These are phyloP conservation scores for Mycena albidolilacea DNA, from an alignment of 768 basidiomycete genomes.

Conservation along the genomic window DNA sequence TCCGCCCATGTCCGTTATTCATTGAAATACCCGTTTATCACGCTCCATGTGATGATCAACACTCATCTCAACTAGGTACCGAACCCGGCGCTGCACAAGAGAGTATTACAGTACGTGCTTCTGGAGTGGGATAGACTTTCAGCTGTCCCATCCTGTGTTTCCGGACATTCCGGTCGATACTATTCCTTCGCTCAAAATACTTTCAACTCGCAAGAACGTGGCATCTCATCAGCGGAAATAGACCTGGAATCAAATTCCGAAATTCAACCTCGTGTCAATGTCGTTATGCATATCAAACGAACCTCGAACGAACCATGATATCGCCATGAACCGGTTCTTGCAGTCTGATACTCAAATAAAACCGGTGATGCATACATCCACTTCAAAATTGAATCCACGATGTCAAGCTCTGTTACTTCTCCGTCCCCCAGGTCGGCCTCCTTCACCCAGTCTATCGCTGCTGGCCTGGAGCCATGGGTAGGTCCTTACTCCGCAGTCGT, in stretches of 20 bases:
- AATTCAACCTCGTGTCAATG: constrained; percentile 1
- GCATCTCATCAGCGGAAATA: too few species aligned
- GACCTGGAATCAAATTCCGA: constrained; percentile 14
- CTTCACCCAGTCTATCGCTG: constrained; percentile 31
- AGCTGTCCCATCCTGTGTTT: too few species aligned
- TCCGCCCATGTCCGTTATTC: too few species aligned
- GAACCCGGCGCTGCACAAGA: too few species aligned
- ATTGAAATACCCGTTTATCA: too few species aligned
- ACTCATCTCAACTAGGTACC: too few species aligned
- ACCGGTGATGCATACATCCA: background rate
- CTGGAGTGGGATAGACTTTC: too few species aligned
- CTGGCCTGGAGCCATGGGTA: constrained; percentile 43
- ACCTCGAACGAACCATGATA: background rate
- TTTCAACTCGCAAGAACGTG: too few species aligned
- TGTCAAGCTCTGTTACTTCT: constrained; percentile 5
- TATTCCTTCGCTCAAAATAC: too few species aligned
- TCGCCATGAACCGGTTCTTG: background rate
- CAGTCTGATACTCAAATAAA: background rate
- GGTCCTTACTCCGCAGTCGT: background rate
- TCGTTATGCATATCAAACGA: background rate
- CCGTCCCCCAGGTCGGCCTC: constrained; percentile 19
- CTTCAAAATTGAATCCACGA: background rate
- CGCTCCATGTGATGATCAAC: too few species aligned
- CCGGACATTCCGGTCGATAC: too few species aligned
- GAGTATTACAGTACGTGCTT: too few species aligned